phyloP scores from a whole-genome alignment of 768 basidiomycete species.

The Leucogyrophana mollusca region DNA sequence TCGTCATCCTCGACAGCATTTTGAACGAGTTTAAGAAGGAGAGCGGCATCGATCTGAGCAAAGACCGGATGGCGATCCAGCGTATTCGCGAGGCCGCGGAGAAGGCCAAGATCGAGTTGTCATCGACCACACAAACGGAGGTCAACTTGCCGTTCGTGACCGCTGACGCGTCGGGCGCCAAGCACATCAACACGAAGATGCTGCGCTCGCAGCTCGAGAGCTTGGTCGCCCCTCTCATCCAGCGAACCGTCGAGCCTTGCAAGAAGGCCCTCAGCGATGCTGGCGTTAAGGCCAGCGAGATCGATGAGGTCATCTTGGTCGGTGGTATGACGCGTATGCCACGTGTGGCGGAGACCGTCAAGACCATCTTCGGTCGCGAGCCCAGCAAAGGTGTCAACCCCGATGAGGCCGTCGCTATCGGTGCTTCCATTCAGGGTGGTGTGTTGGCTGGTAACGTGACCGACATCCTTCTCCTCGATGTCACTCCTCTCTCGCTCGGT shows the following conservation, averaged over 20 bases:
- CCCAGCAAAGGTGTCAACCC: slow-evolving; percentile 99
- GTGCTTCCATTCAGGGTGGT: slow-evolving; percentile 97
- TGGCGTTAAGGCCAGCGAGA: slow-evolving; percentile 87
- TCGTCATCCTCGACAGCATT: slow-evolving; percentile 82
- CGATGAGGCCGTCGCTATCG: slow-evolving; percentile 98
- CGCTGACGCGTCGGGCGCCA: slow-evolving; percentile 90
- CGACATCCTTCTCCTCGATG: slow-evolving; percentile 91
- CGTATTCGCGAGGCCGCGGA: slow-evolving; percentile 99
- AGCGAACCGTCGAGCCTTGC: slow-evolving; percentile 92
- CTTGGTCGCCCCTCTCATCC: slow-evolving; percentile 78
- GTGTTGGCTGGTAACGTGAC: slow-evolving; percentile 96
- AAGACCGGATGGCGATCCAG: slow-evolving; percentile 96
- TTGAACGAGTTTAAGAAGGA: slow-evolving; percentile 95
- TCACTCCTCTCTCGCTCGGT: slow-evolving; percentile 96
- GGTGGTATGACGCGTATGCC: slow-evolving; percentile 99
- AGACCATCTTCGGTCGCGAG: slow-evolving; percentile 87
- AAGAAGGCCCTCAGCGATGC: slow-evolving; percentile 96
- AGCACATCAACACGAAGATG: slow-evolving; percentile 94
- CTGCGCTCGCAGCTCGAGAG: slow-evolving; percentile 88
- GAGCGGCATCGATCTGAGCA: slow-evolving; percentile 72
- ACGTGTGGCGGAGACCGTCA: slow-evolving; percentile 87
- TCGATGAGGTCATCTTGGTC: slow-evolving; percentile 96
- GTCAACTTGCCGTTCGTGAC: slow-evolving; percentile 99
- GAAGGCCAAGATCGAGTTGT: slow-evolving; percentile 99
- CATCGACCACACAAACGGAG: slow-evolving; percentile 92